Evolutionary conservation across 495 filamentous ascomycete genomes (phyloP), one percentile per base, ranked within the genome.

Genomic region (Hypoxylon trugodes): DNA sequence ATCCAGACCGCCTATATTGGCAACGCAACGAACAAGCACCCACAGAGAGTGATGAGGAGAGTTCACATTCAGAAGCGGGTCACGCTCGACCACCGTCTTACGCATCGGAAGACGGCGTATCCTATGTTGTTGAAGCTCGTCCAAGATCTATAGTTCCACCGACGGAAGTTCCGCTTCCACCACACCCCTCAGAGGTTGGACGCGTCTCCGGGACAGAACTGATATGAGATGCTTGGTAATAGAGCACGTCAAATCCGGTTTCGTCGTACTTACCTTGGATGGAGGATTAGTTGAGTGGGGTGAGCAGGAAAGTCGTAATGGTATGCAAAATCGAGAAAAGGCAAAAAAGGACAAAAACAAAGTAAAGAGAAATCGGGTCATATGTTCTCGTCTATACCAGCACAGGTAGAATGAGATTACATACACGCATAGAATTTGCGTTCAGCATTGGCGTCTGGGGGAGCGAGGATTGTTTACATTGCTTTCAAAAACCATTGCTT

Each of bases 1-100:
- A 96, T 68, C 91, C 91, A 0, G 83, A 92, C 65, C 80, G 92
- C 22, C 81, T 96, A 19, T 91, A 88, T 73, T 96, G 91, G 91
- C 82, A 87, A 70, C 82, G 88, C 36, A 84, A 86, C 62, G 76
- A 82, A 10, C 71, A 76, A 22, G 64, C 68, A 10, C 35, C 59
- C n/a, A 46, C 35, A 10, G 41, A n/a, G 7, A 24, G 35, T n/a
- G 53, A 58, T 1, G 70, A 73, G n/a, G 66, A 61, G 28, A 19
- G 53, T 8, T 68, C 47, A 32, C 45, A 41, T 55, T 46, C 77
- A 7, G 56, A 19, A 16, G 55, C 49, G 16, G 57, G 42, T 30
- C 62, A 51, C 16, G 43, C 76, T 10, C 79, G 88, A 3, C 89
- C 89, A 13, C 89, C 89, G 32, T 90, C 86, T 19, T 92, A 91